Conservation (phyloP, 352 stramenopile genomes). For the Plasmopara viticola region DNA sequence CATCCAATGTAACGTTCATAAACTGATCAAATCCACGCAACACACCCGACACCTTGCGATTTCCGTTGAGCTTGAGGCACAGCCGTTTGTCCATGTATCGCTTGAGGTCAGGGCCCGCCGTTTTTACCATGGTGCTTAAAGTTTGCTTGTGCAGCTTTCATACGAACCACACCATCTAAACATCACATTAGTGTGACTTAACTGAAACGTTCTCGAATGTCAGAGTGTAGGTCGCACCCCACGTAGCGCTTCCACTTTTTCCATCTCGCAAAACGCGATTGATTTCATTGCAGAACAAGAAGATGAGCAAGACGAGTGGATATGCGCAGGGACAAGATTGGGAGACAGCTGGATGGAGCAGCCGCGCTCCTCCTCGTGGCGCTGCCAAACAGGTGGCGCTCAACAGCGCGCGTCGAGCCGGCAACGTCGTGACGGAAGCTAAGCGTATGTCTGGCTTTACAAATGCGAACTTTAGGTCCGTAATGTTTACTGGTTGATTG, state of each 20-base stretch:
- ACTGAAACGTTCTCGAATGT: conserved; percentile 16
- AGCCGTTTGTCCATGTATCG: conserved; percentile 95
- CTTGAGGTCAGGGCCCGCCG: conserved; percentile 80
- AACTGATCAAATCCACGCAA: conserved; percentile 96
- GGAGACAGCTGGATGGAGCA: conserved; percentile 63
- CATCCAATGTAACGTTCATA: conserved; percentile 95
- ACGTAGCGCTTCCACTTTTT: too few species aligned
- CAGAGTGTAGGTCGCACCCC: conserved; percentile 26
- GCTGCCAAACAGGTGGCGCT: conserved; percentile 60
- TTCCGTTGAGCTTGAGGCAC: conserved; percentile 92
- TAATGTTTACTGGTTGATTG: too few species aligned
- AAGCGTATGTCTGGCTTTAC: conserved; percentile 44
- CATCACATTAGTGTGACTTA: conserved; percentile 11
- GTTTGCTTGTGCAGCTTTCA: conserved; percentile 1
- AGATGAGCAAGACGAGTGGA: conserved; percentile 57
- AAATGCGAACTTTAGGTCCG: too few species aligned
- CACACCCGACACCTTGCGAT: conserved; percentile 90
- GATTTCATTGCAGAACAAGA: conserved; percentile 12
- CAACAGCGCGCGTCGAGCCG: conserved; percentile 63
- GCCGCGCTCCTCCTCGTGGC: conserved; percentile 48
- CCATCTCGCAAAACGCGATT: too few species aligned
- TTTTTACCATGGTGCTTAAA: conserved; percentile 53
- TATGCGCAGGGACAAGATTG: conserved; percentile 79
- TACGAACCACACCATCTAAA: conserved; percentile 4
- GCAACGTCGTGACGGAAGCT: conserved; percentile 65